Evolutionary conservation across 2,329 filamentous ascomycete genomes (phyloP).

Genomic region (Karstenula rhodostoma): DNA sequence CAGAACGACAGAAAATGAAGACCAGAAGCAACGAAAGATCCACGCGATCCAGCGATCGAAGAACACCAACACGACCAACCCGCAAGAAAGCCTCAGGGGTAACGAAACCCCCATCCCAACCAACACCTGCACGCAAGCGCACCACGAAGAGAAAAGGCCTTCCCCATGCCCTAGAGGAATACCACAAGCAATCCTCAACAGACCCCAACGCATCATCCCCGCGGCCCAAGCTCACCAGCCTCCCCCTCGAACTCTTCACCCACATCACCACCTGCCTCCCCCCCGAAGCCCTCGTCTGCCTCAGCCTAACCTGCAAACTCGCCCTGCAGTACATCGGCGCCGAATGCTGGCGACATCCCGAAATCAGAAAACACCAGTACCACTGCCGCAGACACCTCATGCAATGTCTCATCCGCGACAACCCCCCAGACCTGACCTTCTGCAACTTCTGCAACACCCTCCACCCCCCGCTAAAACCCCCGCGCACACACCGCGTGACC

Average conservation of each 20-base stretch:
- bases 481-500: slow-evolving; percentile 11
- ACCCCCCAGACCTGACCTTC: background rate
- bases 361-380: background rate
- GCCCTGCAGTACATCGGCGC: slow-evolving; percentile 4
- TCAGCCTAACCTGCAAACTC: slow-evolving; percentile 15
- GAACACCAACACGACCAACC: too few species aligned
- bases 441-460: slow-evolving; percentile 11
- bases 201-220: background rate
- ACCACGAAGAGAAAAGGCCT: too few species aligned
- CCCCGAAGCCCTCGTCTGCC: slow-evolving; percentile 1
- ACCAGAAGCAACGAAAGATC: too few species aligned
- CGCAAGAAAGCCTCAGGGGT: too few species aligned
- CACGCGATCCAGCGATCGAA: too few species aligned
- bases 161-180: background rate
- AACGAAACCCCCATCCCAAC: too few species aligned
- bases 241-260: slow-evolving; percentile 10
- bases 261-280: slow-evolving; percentile 3
- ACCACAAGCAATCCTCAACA: background rate
- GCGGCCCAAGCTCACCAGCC: background rate
- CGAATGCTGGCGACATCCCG: background rate
- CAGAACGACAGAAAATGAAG: too few species aligned
- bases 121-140: too few species aligned
- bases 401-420: slow-evolving; percentile 7
- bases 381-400: background rate
- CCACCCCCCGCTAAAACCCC: slow-evolving; percentile 13